Evolutionary conservation across 805 yeast species (phyloP).

Genomic region (Candida tibetensis): DNA sequence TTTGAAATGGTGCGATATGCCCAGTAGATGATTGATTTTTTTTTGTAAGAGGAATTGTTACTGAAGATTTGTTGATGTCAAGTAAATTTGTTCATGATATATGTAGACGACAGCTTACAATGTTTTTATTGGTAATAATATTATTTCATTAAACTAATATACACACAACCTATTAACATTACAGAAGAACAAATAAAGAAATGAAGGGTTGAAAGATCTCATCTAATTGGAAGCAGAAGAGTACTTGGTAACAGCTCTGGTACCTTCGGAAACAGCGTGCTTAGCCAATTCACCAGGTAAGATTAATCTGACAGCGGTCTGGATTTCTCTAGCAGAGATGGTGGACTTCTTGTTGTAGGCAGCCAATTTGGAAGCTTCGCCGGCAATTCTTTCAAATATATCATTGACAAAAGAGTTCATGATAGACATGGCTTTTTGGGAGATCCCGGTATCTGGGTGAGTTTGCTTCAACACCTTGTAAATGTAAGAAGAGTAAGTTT

Average conservation of each 20-base stretch:
- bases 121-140: neutral
- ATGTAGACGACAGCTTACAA: no score
- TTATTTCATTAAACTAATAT: slow-evolving; percentile 13
- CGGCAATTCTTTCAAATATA: slow-evolving; percentile 37
- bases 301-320: slow-evolving; percentile 38
- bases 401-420: slow-evolving; percentile 40
- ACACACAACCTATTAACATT: slow-evolving; percentile 16
- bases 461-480: slow-evolving; percentile 40
- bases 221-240: slow-evolving; percentile 36
- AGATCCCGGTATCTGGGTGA: slow-evolving; percentile 39
- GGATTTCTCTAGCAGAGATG: slow-evolving; percentile 39
- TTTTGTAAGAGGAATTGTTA: no score
- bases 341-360: slow-evolving; percentile 40
- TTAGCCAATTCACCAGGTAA: slow-evolving; percentile 40
- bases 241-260: slow-evolving; percentile 40
- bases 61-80: no score
- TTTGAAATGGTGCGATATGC: no score
- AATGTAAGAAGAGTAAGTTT: slow-evolving; percentile 37
- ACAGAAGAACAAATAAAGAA: slow-evolving; percentile 9
- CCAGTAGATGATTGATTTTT: no score
- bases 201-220: slow-evolving; percentile 5
- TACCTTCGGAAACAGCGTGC: slow-evolving; percentile 41
- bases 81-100: no score
- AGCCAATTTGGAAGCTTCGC: slow-evolving; percentile 39
- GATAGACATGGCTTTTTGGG: slow-evolving; percentile 39